Evolutionary conservation across 257 asterid genomes (phyloP).

Genomic region (Solanum habrochaites): DNA sequence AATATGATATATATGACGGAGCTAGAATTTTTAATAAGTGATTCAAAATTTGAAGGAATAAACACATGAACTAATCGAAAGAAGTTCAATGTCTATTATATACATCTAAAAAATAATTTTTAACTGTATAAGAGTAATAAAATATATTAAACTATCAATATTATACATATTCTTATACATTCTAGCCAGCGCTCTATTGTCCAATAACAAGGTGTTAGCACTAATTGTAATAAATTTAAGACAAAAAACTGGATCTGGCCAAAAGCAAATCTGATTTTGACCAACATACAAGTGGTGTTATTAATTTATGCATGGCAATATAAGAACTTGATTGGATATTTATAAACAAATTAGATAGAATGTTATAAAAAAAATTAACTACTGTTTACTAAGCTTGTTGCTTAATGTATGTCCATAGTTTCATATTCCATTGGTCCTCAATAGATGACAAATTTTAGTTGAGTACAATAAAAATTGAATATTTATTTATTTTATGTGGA

Average conservation of each 20-base stretch:
- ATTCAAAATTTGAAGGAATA: too few species aligned
- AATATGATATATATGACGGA: too few species aligned
- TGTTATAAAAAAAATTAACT: not conserved
- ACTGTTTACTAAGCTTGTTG: not conserved
- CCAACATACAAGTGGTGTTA: not conserved
- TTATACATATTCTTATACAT: too few species aligned
- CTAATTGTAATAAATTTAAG: not conserved
- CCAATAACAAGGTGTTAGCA: not conserved
- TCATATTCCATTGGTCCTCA: not conserved
- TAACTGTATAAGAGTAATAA: too few species aligned
- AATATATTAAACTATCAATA: too few species aligned
- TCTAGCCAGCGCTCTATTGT: too few species aligned
- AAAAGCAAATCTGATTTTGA: not conserved
- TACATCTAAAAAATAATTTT: too few species aligned
- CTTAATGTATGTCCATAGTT: not conserved
- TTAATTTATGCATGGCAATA: not conserved
- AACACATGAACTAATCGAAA: fast-evolving
- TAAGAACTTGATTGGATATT: not conserved
- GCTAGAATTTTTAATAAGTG: too few species aligned
- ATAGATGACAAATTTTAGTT: not conserved
- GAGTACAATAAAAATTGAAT: not conserved
- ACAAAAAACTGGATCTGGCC: not conserved
- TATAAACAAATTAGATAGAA: not conserved
- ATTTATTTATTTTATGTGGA: not conserved
- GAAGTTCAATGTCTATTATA: too few species aligned